Evolutionary conservation across 139 green algal species (phyloP).

Genomic region (Dunaliella primolecta): DNA sequence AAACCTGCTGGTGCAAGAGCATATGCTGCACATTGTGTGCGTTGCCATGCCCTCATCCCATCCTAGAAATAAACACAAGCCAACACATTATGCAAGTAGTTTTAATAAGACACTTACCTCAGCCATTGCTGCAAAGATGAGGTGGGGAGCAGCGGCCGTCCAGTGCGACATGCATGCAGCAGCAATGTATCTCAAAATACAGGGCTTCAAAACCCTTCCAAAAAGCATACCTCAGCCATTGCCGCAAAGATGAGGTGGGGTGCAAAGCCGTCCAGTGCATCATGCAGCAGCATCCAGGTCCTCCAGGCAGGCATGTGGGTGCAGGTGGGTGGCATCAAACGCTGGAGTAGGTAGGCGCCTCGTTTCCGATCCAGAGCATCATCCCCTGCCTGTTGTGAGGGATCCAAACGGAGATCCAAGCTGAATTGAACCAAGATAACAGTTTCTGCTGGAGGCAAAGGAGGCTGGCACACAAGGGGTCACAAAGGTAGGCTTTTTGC

Average conservation of each 20-base stretch:
- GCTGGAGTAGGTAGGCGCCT: slow-evolving; percentile 26
- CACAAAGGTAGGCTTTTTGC: no score
- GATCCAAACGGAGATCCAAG: neutral
- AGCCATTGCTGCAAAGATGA: slow-evolving; percentile 21
- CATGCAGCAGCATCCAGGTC: slow-evolving; percentile 28
- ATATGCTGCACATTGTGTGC: no score
- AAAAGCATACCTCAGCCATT: slow-evolving; percentile 20
- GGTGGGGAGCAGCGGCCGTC: slow-evolving; percentile 36
- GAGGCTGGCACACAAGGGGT: no score
- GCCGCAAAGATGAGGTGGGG: slow-evolving; percentile 30
- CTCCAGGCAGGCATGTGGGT: slow-evolving; percentile 14
- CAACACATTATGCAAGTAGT: neutral
- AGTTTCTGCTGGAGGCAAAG: no score
- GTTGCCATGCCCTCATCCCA: no score
- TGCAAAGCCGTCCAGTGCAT: slow-evolving; percentile 35
- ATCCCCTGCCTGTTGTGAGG: slow-evolving; percentile 11
- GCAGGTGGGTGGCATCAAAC: slow-evolving; percentile 10
- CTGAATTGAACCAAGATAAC: neutral
- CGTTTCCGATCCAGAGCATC: slow-evolving; percentile 36
- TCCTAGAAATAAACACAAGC: neutral
- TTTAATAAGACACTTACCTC: neutral
- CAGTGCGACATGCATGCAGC: slow-evolving; percentile 30
- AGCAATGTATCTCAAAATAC: no score
- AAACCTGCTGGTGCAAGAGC: no score
- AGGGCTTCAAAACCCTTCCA: no score